Conservation (phyloP, 2,329 filamentous ascomycete genomes). For the Aspergillus intermedius region DNA sequence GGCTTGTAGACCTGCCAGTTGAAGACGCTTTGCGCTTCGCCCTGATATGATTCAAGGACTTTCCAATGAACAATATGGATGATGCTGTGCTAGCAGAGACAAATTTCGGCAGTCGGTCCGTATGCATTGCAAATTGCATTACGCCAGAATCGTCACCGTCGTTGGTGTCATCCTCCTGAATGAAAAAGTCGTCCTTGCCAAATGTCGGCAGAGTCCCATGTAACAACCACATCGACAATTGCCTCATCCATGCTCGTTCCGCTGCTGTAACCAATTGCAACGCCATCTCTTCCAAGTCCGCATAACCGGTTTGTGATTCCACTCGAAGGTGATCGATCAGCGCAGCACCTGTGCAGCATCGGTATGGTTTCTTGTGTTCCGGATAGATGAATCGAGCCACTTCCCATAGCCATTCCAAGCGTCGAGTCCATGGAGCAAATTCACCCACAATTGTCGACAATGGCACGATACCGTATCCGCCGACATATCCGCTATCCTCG, state of each 20-base stretch:
- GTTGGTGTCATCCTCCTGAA: conserved; percentile 45
- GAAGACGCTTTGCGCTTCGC: conserved; percentile 38
- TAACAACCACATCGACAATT: conserved; percentile 82
- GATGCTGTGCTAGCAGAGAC: conserved; percentile 66
- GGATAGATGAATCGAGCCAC: conserved; percentile 63
- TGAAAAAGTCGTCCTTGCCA: conserved; percentile 80
- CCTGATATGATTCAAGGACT: conserved; percentile 77
- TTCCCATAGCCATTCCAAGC: conserved; percentile 79
- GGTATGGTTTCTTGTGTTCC: conserved; percentile 23
- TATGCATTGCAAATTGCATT: conserved; percentile 53
- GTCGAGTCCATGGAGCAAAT: conserved; percentile 79
- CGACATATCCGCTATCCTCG: conserved; percentile 71
- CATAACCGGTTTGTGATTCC: conserved; percentile 80
- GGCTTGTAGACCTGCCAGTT: conserved; percentile 22
- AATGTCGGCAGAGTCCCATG: conserved; percentile 77
- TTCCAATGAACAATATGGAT: conserved; percentile 86
- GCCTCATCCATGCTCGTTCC: conserved; percentile 85
- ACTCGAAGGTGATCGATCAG: conserved; percentile 70
- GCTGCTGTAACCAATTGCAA: conserved; percentile 66
- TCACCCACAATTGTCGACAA: conserved; percentile 76
- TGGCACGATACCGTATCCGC: conserved; percentile 88
- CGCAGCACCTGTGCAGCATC: conserved; percentile 58
- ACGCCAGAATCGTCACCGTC: conserved; percentile 40
- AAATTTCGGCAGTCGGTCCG: conserved; percentile 66
- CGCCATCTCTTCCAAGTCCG: conserved; percentile 73